These are phyloP conservation scores for Picea abies DNA, from an alignment of 83 land plant species.

Conservation along the genomic window DNA sequence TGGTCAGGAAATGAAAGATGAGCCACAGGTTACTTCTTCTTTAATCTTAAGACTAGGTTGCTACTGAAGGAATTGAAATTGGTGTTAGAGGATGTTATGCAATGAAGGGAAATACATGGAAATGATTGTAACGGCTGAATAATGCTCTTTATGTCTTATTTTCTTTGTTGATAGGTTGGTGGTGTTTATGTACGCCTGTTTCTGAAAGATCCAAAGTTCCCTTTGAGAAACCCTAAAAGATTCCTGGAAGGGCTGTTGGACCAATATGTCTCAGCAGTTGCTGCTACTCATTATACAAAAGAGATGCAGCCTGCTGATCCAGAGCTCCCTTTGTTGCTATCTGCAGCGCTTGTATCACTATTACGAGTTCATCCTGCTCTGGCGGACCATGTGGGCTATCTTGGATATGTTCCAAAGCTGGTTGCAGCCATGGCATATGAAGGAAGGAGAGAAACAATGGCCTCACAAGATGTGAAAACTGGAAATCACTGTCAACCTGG, in stretches of 20 bases:
- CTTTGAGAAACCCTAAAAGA: constrained; percentile 93
- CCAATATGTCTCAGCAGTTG: constrained; percentile 93
- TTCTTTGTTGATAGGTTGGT: constrained; percentile 74
- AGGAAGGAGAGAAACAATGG: constrained; percentile 88
- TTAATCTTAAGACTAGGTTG: background rate
- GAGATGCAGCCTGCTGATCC: constrained; percentile 71
- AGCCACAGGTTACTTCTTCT: constrained; percentile 83
- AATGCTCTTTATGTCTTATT: background rate
- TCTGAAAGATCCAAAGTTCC: constrained; percentile 98
- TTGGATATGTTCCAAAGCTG: constrained; percentile 98
- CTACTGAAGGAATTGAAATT: background rate
- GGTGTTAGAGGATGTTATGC: background rate
- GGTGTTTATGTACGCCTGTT: constrained; percentile 97
- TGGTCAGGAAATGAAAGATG: constrained; percentile 95
- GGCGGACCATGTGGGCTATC: constrained; percentile 98
- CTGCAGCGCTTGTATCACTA: constrained; percentile 96
- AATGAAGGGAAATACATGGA: background rate
- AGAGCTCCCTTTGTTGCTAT: constrained; percentile 92
- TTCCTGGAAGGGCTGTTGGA: constrained; percentile 97
- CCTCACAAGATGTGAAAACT: constrained; percentile 55
- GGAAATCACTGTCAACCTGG: constrained; percentile 33
- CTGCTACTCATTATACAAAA: constrained; percentile 80
- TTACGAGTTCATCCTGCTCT: constrained; percentile 95
- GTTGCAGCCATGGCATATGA: constrained; percentile 99
- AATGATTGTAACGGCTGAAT: background rate